Conservation (phyloP, 169 alveolate genomes). For the Plasmodium relictum region DNA sequence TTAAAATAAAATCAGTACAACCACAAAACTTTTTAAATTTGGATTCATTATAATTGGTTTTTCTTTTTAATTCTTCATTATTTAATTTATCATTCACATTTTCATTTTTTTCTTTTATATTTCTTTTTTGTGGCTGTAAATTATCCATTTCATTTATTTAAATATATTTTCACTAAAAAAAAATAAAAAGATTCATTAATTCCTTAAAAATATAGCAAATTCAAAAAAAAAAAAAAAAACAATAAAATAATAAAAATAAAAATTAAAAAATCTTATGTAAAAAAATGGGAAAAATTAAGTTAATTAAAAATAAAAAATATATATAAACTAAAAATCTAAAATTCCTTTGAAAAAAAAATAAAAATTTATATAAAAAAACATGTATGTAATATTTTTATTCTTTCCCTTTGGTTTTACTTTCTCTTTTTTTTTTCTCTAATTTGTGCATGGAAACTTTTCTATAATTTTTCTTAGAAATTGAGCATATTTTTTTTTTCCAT, state of each 20-base stretch:
- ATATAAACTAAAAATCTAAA: too few relatives aligned
- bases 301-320: too few relatives aligned
- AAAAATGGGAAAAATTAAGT: too few relatives aligned
- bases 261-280: neutral
- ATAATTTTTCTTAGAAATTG: neutral
- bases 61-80: constrained; percentile 26
- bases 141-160: neutral
- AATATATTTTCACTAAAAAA: neutral
- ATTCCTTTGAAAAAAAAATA: too few relatives aligned
- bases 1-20: constrained; percentile 33
- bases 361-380: too few relatives aligned
- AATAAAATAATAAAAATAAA: neutral
- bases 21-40: constrained; percentile 57
- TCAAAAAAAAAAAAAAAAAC: neutral
- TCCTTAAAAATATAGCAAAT: neutral
- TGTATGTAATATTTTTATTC: too few relatives aligned
- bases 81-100: constrained; percentile 4
- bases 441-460: constrained; percentile 11
- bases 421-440: too few relatives aligned
- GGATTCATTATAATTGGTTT: constrained; percentile 38
- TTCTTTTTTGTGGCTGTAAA: neutral
- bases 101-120: constrained; percentile 5
- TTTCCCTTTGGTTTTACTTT: too few relatives aligned
- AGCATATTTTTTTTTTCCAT: too few relatives aligned
- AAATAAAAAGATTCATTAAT: neutral